Evolutionary conservation across 192 early-diverging fungal genomes (phyloP), one percentile per base, ranked within the genome.

Genomic region (Tieghemiomyces parasiticus): DNA sequence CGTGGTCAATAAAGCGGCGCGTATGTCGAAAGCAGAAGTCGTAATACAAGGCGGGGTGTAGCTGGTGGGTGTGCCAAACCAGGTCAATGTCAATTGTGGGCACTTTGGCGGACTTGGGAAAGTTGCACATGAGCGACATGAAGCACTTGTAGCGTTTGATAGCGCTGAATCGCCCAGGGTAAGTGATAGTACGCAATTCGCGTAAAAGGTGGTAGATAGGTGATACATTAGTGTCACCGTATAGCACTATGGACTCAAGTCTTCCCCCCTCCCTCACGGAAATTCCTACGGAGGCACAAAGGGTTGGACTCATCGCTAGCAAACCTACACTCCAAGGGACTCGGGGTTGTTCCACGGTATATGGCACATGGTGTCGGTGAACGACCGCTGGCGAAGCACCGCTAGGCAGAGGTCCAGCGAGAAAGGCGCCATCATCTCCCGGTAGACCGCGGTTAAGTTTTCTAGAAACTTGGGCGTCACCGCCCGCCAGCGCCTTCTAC

Each of bases 11-110:
- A 47, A 83, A 65, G 12, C 68, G 68, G 0, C 63, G 51, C 13
- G 75, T 56, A 46, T 80, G 63, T 0, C 63, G 35, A 0, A 80
- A 30, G 24, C 75, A 77, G 47, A 70, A 81, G 19, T 74, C 61
- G 12, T 72, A 72, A 62, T 86, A 86, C n/a, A 64, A 56, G 0
- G 42, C 48, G 8, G 82, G 74, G 25, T 71, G 65, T 14, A 81
- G 65, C 71, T 79, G 77, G 58, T 86, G 84, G 13, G 82, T 84
- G 55, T 86, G 84, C 84, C 84, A 86, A 12, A 69, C 71, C 1
- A 80, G 51, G 63, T 86, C 84, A 62, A 86, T 78, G 54, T 83
- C 79, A 12, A 86, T 30, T 3, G 82, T 82, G 0, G 84, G 84
- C 2, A 86, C 79, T 0, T 81, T 31, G 30, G 73, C 64, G 32